phyloP scores from a whole-genome alignment of 345 rosid genomes.

The Carallia brachiata region DNA sequence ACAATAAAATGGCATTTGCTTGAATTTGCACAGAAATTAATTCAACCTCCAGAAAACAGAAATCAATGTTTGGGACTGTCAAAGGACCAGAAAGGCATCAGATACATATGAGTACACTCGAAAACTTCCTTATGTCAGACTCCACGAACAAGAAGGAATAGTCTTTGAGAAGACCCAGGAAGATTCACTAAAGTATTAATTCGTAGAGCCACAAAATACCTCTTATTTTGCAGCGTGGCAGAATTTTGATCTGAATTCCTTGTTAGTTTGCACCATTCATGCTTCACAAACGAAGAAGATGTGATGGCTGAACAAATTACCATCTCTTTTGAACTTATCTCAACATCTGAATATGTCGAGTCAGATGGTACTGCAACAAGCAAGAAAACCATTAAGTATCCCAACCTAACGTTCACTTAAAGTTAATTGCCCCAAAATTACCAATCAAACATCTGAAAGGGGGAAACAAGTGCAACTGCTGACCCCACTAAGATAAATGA shows the following conservation, averaged over 20 bases:
- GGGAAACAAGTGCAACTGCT: neutral
- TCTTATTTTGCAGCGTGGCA: constrained; percentile 62
- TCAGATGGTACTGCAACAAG: constrained; percentile 62
- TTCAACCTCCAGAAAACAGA: neutral
- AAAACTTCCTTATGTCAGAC: neutral
- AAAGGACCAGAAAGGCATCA: neutral
- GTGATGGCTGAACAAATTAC: constrained; percentile 54
- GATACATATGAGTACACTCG: too few species aligned
- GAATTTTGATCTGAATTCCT: constrained; percentile 51
- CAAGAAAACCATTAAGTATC: constrained; percentile 4
- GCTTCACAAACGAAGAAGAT: constrained; percentile 44
- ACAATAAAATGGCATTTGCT: neutral
- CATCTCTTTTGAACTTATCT: constrained; percentile 54
- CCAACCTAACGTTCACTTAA: neutral
- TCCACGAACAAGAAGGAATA: neutral
- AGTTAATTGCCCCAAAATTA: neutral
- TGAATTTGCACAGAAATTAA: neutral
- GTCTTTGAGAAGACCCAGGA: neutral
- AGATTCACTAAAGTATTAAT: neutral
- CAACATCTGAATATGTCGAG: constrained; percentile 57
- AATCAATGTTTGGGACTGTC: neutral
- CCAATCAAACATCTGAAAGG: neutral
- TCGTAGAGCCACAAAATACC: constrained; percentile 28
- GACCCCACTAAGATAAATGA: neutral
- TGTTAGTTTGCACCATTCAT: constrained; percentile 81